Conservation (phyloP, 495 filamentous ascomycete genomes). For the Neurospora cerealis region DNA sequence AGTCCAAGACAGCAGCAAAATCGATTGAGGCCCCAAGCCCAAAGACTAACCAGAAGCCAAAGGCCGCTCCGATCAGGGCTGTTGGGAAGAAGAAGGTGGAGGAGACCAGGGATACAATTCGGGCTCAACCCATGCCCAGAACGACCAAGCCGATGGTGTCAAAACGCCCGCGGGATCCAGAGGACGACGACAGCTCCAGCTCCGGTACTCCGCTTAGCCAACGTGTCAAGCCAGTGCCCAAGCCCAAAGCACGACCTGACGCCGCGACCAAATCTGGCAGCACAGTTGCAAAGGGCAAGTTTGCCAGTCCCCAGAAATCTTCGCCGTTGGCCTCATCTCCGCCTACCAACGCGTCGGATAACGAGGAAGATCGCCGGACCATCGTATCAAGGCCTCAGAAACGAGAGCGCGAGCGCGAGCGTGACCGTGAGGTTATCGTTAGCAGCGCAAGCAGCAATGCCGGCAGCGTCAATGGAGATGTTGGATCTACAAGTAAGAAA, state of each 20-base stretch:
- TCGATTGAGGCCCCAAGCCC: conserved; percentile 18
- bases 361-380: conserved; percentile 29
- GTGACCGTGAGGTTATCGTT: conserved; percentile 21
- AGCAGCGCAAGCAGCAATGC: conserved; percentile 15
- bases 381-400: conserved; percentile 5
- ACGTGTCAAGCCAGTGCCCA: conserved; percentile 32
- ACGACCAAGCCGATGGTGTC: conserved; percentile 11
- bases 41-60: conserved; percentile 12
- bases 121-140: conserved; percentile 22
- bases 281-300: background rate
- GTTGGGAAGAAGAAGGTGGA: conserved; percentile 9
- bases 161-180: conserved; percentile 29
- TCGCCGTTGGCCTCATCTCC: conserved; percentile 68
- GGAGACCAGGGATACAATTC: conserved; percentile 23
- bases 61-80: conserved; percentile 5
- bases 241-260: conserved; percentile 2
- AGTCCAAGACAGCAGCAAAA: conserved; percentile 17
- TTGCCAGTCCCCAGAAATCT: conserved; percentile 38
- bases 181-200: conserved; percentile 43
- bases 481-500: conserved; percentile 22
- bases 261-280: background rate
- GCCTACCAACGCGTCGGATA: conserved; percentile 62
- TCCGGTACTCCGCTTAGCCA: conserved; percentile 41
- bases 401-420: conserved; percentile 16
- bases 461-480: conserved; percentile 6